Conservation (phyloP, 169 alveolate genomes). For the Cystoisospora suis region DNA sequence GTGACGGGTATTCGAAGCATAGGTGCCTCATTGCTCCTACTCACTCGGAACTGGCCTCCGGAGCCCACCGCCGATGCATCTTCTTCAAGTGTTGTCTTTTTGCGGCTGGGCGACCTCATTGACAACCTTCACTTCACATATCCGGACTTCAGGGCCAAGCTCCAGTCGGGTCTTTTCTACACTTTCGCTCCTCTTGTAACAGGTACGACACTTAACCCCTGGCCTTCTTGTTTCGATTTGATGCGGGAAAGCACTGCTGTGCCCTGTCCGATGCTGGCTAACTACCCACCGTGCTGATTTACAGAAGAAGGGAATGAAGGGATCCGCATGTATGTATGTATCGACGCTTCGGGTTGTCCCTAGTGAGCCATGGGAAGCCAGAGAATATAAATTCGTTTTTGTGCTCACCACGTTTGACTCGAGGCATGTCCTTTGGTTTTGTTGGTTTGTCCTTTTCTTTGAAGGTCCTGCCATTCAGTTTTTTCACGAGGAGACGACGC, state of each 20-base stretch:
- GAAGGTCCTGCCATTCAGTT: constrained; percentile 57
- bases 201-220: too few species aligned
- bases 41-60: constrained; percentile 53
- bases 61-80: constrained; percentile 29
- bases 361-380: too few species aligned
- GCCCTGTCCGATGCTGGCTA: too few species aligned
- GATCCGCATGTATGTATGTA: too few species aligned
- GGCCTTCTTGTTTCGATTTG: too few species aligned
- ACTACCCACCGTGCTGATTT: too few species aligned
- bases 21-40: constrained; percentile 36
- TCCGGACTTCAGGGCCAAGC: constrained; percentile 62
- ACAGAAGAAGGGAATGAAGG: too few species aligned
- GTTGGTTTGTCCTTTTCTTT: background rate
- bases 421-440: background rate
- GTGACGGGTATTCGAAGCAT: constrained; percentile 50
- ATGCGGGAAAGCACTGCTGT: too few species aligned
- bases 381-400: too few species aligned
- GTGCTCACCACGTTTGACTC: too few species aligned
- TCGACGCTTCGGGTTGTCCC: too few species aligned
- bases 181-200: constrained; percentile 52
- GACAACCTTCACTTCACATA: constrained; percentile 60
- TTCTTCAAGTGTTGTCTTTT: constrained; percentile 18
- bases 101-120: constrained; percentile 44
- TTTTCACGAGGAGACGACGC: constrained; percentile 49
- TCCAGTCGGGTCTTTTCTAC: constrained; percentile 63